phyloP scores from a whole-genome alignment of 345 rosid species.

The Citrus maxima region DNA sequence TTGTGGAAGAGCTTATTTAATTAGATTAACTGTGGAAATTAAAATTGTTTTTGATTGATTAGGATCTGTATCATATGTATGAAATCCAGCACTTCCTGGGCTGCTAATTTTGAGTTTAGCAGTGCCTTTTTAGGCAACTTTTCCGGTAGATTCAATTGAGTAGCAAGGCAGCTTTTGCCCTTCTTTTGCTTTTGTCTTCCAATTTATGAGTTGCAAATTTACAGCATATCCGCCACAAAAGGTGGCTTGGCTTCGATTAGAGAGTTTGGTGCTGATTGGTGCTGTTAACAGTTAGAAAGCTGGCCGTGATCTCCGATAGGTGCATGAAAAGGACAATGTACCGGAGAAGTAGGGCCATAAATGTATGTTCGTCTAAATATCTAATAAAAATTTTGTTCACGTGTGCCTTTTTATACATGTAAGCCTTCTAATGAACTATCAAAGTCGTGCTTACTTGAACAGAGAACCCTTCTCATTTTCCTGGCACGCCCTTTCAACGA shows the following conservation, averaged over 20 bases:
- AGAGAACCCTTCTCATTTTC: too few relatives aligned
- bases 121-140: neutral
- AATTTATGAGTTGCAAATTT: neutral
- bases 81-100: neutral
- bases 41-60: neutral
- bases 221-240: neutral
- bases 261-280: neutral
- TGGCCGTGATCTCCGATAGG: neutral
- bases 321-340: neutral
- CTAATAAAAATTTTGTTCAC: neutral
- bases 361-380: neutral
- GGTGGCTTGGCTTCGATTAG: neutral
- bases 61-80: neutral
- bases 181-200: neutral
- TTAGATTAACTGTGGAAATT: neutral
- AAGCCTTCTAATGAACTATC: too few relatives aligned
- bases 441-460: too few relatives aligned
- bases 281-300: neutral
- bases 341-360: neutral
- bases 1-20: constrained; percentile 71
- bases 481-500: too few relatives aligned
- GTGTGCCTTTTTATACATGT: neutral
- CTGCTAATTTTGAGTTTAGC: constrained; percentile 9
- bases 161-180: neutral
- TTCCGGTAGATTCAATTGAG: neutral